A percentile compares a stretch with the other conserved stretches of the same genome.
Evolutionary conservation across 2,329 filamentous ascomycete species (phyloP).

Genomic region (Waltergamsia citrina): DNA sequence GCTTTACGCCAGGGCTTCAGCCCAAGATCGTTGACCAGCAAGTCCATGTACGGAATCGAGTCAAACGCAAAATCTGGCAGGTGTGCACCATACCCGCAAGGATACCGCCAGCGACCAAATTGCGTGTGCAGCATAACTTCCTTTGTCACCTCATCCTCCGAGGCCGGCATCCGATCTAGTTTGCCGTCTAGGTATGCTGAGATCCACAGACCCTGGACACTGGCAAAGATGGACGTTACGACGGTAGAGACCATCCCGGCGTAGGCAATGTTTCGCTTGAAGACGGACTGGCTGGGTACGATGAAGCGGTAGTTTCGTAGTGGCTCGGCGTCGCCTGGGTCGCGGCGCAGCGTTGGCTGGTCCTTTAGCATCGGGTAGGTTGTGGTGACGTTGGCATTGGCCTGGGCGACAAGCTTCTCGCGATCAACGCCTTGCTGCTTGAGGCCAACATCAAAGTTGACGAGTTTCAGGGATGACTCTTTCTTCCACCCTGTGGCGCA

Average conservation of each 20-base stretch:
- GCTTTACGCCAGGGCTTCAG: too few relatives aligned
- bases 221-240: conserved; percentile 22
- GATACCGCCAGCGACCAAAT: conserved; percentile 63
- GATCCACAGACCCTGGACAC: conserved; percentile 40
- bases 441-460: too few relatives aligned
- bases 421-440: too few relatives aligned
- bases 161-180: conserved; percentile 23
- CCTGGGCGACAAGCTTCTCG: background rate
- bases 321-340: background rate
- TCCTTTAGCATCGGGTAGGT: too few relatives aligned
- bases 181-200: conserved; percentile 44
- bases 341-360: background rate
- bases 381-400: too few relatives aligned
- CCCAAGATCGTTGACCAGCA: conserved; percentile 56
- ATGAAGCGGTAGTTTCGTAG: conserved; percentile 13
- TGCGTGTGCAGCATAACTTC: conserved; percentile 55
- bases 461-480: conserved; percentile 31
- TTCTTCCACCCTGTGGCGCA: conserved; percentile 44
- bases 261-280: conserved; percentile 17
- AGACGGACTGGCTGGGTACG: conserved; percentile 9
- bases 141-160: conserved; percentile 31
- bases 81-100: conserved; percentile 51
- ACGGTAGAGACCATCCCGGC: conserved; percentile 20
- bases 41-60: conserved; percentile 41
- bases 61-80: conserved; percentile 53